Evolutionary conservation across 768 basidiomycete genomes (phyloP), one percentile per base, ranked within the genome.

Genomic region (Lanmaoa pseudosensibilis): DNA sequence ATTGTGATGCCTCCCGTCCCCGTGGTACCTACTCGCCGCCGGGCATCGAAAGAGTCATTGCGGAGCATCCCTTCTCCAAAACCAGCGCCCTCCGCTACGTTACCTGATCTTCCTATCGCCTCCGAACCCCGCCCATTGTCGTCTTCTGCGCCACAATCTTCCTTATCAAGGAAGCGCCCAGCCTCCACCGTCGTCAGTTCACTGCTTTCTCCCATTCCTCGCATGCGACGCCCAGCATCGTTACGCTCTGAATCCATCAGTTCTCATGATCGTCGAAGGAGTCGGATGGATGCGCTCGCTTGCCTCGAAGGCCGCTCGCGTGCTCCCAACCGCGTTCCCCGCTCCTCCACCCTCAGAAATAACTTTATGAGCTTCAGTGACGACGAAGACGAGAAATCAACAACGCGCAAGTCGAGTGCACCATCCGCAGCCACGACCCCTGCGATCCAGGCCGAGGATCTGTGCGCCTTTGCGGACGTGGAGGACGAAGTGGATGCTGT

Each of bases 291-390:
- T 23, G 87, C 87, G 0, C 80, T 88, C 8, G 86, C 85, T 0
- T 75, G 80, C 27, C 79, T 88, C 25, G 87, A 88, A 60, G 87
- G 87, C 16, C 79, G 80, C 33, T 69, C 67, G 1, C 58, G 65
- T 32, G 62, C 57, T 6, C 66, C 56, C 32, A 55, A 59, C 54
- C 69, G 68, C 21, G 54, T 64, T 7, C 46, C 65, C 1, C 48
- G 63, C 30, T n/a, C 52, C 30, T 54, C 59, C 55, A 43, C 38
- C 51, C 52, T 56, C 15, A 68, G 73, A 47, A 64, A 68, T 30
- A 86, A 86, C 66, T 87, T 87, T 61, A 87, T 87, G 82, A 83
- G 76, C 73, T 81, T 86, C 78, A 80, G 75, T 50, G 86, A 88
- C 60, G 85, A 87, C 57, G 85, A 85, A 23, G 80, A 80, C 47